phyloP scores from a whole-genome alignment of 768 basidiomycete genomes.

The Mycena crocata region DNA sequence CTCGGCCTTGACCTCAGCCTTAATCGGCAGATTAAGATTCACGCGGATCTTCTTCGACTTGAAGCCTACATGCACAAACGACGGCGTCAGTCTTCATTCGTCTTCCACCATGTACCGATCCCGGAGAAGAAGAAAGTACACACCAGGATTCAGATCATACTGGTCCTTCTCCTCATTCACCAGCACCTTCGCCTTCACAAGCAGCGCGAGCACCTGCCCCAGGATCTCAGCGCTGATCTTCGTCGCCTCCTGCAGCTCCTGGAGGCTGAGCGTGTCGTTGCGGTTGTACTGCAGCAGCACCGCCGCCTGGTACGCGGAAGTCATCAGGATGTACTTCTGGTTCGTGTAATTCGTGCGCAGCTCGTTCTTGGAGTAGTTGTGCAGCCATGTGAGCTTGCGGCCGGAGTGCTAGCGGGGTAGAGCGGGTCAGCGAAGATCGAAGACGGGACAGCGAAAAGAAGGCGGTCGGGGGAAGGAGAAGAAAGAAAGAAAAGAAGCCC shows the following conservation, averaged over 20 bases:
- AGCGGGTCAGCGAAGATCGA: not conserved
- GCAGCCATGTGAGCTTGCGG: conserved; percentile 98
- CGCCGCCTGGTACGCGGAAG: conserved; percentile 93
- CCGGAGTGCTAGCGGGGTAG: conserved; percentile 88
- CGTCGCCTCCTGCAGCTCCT: conserved; percentile 32
- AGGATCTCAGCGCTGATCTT: conserved; percentile 28
- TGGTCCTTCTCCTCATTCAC: conserved; percentile 89
- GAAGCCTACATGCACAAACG: conserved; percentile 65
- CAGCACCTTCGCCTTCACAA: conserved; percentile 91
- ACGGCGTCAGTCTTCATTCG: not conserved
- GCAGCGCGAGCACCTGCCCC: conserved; percentile 50
- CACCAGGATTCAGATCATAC: conserved; percentile 90
- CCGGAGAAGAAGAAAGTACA: conserved; percentile 31
- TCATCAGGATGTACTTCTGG: conserved; percentile 97
- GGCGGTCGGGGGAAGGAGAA: not conserved
- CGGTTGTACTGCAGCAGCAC: conserved; percentile 94
- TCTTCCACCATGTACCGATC: not conserved
- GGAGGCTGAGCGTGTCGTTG: conserved; percentile 73
- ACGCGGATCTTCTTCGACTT: conserved; percentile 95
- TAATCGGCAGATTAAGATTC: conserved; percentile 92
- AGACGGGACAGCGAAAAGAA: too few species aligned
- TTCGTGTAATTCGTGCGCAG: conserved; percentile 92
- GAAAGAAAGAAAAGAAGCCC: not conserved
- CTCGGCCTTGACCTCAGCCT: conserved; percentile 94
- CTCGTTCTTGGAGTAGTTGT: conserved; percentile 98